These are phyloP conservation scores for Helichrysum umbraculigerum DNA, from an alignment of 129 eudicot species.

Conservation along the genomic window DNA sequence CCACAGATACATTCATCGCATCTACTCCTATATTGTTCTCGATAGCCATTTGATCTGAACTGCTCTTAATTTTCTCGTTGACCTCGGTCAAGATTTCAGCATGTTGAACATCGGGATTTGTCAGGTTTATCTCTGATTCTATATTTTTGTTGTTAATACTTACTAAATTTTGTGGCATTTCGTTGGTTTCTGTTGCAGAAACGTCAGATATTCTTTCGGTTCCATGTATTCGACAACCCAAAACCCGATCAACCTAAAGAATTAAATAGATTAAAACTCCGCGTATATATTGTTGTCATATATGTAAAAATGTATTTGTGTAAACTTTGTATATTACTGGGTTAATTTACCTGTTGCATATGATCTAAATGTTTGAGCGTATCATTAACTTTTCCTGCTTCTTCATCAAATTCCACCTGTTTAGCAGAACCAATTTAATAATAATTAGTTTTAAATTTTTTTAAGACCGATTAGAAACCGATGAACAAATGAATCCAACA, in stretches of 20 bases:
- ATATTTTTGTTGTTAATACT: constrained; percentile 30
- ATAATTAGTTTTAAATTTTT: background rate
- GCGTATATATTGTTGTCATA: constrained; percentile 12
- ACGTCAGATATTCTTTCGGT: constrained; percentile 26
- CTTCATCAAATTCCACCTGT: constrained; percentile 50
- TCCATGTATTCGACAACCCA: constrained; percentile 81
- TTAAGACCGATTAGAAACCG: background rate
- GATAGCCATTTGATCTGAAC: constrained; percentile 26
- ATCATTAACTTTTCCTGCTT: constrained; percentile 31
- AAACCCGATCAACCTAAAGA: constrained; percentile 80
- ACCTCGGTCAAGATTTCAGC: constrained; percentile 24
- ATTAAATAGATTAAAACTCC: constrained; percentile 3
- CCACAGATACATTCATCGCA: constrained; percentile 36
- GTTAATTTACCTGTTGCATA: constrained; percentile 50
- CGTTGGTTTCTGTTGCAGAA: constrained; percentile 29
- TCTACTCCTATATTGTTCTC: constrained; percentile 28
- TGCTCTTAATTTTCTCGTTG: constrained; percentile 17
- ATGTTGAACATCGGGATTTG: constrained; percentile 29
- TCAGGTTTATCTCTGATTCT: constrained; percentile 35
- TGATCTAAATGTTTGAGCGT: constrained; percentile 28
- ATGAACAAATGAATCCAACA: background rate
- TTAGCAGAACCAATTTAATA: constrained; percentile 19
- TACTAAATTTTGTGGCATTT: constrained; percentile 30
- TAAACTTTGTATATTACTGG: background rate
- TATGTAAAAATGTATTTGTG: background rate